A percentile compares a stretch with the other conserved stretches of the same genome.
phyloP scores from a whole-genome alignment of 164 flowering plant genomes.

The Kingdonia uniflora region DNA sequence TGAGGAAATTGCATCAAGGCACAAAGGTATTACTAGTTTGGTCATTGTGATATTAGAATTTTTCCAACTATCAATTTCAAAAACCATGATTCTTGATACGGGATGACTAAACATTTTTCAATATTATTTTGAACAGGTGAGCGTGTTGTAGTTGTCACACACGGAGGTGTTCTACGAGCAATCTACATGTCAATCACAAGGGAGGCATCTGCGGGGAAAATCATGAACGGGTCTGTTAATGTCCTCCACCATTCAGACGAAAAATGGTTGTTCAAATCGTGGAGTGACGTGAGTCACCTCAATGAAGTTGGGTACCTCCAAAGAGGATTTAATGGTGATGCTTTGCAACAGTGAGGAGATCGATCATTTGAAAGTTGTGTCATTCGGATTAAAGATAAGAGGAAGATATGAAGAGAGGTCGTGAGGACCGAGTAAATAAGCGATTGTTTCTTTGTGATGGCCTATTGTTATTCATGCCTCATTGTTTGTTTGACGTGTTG shows the following conservation, averaged over 20 bases:
- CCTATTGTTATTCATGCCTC: too few relatives aligned
- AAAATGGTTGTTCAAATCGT: slow-evolving; percentile 22
- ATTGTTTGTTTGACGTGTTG: too few relatives aligned
- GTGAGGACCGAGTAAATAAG: too few relatives aligned
- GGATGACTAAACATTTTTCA: too few relatives aligned
- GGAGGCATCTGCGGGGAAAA: slow-evolving; percentile 16
- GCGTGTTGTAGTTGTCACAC: slow-evolving; percentile 21
- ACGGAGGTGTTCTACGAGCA: slow-evolving; percentile 21
- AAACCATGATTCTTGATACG: too few relatives aligned
- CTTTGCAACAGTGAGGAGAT: slow-evolving; percentile 3
- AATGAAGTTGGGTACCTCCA: slow-evolving; percentile 24
- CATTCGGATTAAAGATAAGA: too few relatives aligned
- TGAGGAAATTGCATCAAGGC: slow-evolving; percentile 22
- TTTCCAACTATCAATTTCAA: too few relatives aligned
- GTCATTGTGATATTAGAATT: too few relatives aligned
- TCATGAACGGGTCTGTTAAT: slow-evolving; percentile 21
- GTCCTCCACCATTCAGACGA: slow-evolving; percentile 18
- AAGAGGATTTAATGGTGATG: slow-evolving; percentile 22
- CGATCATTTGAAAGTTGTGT: too few relatives aligned
- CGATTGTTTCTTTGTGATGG: too few relatives aligned
- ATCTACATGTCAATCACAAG: slow-evolving; percentile 18
- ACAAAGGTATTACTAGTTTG: slow-evolving; percentile 15
- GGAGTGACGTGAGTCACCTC: slow-evolving; percentile 25
- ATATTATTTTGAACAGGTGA: slow-evolving; percentile 18
- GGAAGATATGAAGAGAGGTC: too few relatives aligned